Conservation (phyloP, 345 rosid species). For the Eucalyptus polybractea region DNA sequence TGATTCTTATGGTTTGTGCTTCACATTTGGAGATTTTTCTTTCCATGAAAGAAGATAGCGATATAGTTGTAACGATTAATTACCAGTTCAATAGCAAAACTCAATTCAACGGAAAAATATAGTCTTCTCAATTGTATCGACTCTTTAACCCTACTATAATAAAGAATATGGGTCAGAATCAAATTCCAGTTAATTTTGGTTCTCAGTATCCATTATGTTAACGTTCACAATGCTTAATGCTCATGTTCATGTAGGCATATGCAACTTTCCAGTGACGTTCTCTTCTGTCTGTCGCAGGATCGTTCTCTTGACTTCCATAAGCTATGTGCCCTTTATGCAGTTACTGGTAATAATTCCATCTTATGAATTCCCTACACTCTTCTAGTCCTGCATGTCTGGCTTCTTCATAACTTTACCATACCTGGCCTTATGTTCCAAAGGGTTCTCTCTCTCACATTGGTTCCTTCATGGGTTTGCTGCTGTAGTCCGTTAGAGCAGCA, state of each 20-base stretch:
- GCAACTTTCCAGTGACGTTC: neutral
- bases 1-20: neutral
- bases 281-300: slow-evolving; percentile 44
- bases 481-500: neutral
- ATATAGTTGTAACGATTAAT: neutral
- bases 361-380: neutral
- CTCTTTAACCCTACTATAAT: neutral
- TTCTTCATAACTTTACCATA: neutral
- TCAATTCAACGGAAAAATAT: neutral
- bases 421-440: neutral
- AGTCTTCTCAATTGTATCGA: neutral
- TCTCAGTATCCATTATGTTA: neutral
- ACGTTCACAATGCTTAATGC: neutral
- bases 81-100: neutral
- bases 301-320: slow-evolving; percentile 86
- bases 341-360: slow-evolving; percentile 56
- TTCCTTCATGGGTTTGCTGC: neutral
- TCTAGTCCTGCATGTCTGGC: neutral
- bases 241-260: neutral
- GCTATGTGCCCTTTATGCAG: slow-evolving; percentile 89
- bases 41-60: neutral
- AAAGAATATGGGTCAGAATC: neutral
- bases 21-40: neutral
- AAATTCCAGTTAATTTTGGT: neutral
- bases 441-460: neutral